Base-by-base conservation (phyloP, 495 filamentous ascomycete species). In the Hamigera avellanea region DNA sequence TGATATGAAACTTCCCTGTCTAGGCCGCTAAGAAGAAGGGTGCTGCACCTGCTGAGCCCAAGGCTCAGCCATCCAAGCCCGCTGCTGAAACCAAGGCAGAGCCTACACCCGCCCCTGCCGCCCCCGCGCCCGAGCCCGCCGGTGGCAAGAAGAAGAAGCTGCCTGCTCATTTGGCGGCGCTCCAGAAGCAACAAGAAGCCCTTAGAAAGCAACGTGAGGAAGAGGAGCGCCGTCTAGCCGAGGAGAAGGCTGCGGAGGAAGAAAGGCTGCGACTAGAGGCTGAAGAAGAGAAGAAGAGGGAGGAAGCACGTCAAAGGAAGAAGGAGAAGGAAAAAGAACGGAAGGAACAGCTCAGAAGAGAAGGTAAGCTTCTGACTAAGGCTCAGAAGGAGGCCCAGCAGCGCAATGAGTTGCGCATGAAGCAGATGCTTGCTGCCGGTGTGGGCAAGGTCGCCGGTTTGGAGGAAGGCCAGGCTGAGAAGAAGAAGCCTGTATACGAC, bases 321-420 rank as follows among this genome's bases (percentile, higher is more conserved):
- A 96, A 95, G 68, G 86, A 93, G 54, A 93, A 82, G 59, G 93
- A 99, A 55, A 93, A 82, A 59, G 83, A 95, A 59, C 89, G 75
- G 66, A 86, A 93, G 43, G 93, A 99, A 49, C 83, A 95, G 60
- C 73, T 95, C 12, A 91, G 91, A 66, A 88, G 76, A 54, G 87
- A 94, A 59, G 93, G 93, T 49, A 95, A 93, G 54, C 87, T 86
- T 48, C 67, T 95, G 42, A 95, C 88, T 44, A 91, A 94, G 58
- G 85, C 89, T 19, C 87, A 99, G 59, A 83, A 78, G 49, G 86
- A 95, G 48, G 81, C 81, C 41, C 81, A 89, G 56, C 76, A 78
- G 18, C 74, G 75, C 41, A 81, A 86, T 51, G 83, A 95, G 56
- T 62, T 83, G 49, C 87, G 91, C 38, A 69, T 94, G 47, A 76